Conservation (phyloP, 352 stramenopile species). For the Pseudoperonospora humuli region DNA sequence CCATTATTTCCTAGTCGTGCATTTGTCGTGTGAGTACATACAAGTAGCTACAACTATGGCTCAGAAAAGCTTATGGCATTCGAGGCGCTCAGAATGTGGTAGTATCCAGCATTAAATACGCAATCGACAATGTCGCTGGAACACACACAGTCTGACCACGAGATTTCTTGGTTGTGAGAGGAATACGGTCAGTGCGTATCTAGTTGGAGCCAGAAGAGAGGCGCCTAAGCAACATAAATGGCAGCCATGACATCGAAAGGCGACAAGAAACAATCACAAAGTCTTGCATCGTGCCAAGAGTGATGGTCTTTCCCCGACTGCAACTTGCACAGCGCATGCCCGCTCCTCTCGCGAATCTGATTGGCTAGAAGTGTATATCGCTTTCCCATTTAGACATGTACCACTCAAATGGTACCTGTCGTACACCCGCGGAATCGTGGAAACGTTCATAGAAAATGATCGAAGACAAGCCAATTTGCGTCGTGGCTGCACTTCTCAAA, state of each 20-base stretch:
- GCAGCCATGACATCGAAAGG: conserved; percentile 39
- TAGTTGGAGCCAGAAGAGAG: not conserved
- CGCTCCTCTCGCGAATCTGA: not conserved
- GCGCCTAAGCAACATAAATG: conserved; percentile 26
- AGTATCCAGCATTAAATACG: too few species aligned
- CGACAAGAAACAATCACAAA: too few species aligned
- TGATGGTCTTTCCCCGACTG: conserved; percentile 8
- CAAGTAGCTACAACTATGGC: too few species aligned
- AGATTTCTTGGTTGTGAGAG: conserved; percentile 38
- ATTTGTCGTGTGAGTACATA: too few species aligned
- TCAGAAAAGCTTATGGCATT: too few species aligned
- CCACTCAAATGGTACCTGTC: not conserved
- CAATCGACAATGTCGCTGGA: too few species aligned
- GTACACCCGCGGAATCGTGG: conserved; percentile 2
- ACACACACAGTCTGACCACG: conserved; percentile 42
- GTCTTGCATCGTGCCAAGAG: too few species aligned
- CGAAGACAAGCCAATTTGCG: conserved; percentile 28
- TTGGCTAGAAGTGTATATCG: not conserved
- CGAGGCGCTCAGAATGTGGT: too few species aligned
- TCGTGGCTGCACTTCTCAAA: conserved; percentile 1
- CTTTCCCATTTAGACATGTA: not conserved
- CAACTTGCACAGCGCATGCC: too few species aligned
- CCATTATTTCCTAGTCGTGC: too few species aligned
- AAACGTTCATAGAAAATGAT: conserved; percentile 36
- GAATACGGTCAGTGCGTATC: not conserved